A percentile compares a stretch with the other conserved stretches of the same genome.
phyloP scores from a whole-genome alignment of 2,329 filamentous ascomycete species.

The Fusarium sp. region DNA sequence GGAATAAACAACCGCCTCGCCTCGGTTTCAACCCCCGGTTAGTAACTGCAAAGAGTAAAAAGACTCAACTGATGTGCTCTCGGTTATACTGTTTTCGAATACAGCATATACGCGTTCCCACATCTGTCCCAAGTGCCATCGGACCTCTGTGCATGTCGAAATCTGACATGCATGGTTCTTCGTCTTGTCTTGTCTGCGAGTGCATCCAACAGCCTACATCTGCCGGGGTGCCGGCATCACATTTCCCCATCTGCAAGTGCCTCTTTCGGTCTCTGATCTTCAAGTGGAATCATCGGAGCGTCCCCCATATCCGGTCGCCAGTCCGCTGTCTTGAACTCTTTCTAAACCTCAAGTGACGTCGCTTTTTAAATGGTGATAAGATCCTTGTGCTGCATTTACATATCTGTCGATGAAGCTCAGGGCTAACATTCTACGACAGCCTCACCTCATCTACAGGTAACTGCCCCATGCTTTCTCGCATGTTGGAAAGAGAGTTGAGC shows the following conservation, averaged over 20 bases:
- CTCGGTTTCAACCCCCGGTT: constrained; percentile 38
- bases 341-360: constrained; percentile 41
- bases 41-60: constrained; percentile 5
- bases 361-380: constrained; percentile 21
- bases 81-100: constrained; percentile 18
- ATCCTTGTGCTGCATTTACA: constrained; percentile 11
- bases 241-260: constrained; percentile 46
- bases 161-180: constrained; percentile 41
- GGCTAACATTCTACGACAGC: constrained; percentile 29
- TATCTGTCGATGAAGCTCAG: constrained; percentile 32
- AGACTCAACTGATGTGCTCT: constrained; percentile 22
- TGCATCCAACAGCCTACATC: constrained; percentile 37
- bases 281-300: constrained; percentile 24
- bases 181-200: constrained; percentile 39
- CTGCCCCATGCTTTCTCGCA: constrained; percentile 29
- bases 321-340: constrained; percentile 34
- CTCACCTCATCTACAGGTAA: constrained; percentile 26
- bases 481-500: constrained; percentile 9
- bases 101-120: constrained; percentile 25
- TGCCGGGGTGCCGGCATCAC: constrained; percentile 47
- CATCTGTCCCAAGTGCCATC: constrained; percentile 24
- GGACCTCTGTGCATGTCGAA: constrained; percentile 32
- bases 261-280: constrained; percentile 46
- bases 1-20: constrained; percentile 31
- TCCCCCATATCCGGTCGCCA: constrained; percentile 23